A percentile compares a stretch with the other conserved stretches of the same genome.
Conservation (phyloP, 2,329 filamentous ascomycete genomes). For the Verticillium longisporum region DNA sequence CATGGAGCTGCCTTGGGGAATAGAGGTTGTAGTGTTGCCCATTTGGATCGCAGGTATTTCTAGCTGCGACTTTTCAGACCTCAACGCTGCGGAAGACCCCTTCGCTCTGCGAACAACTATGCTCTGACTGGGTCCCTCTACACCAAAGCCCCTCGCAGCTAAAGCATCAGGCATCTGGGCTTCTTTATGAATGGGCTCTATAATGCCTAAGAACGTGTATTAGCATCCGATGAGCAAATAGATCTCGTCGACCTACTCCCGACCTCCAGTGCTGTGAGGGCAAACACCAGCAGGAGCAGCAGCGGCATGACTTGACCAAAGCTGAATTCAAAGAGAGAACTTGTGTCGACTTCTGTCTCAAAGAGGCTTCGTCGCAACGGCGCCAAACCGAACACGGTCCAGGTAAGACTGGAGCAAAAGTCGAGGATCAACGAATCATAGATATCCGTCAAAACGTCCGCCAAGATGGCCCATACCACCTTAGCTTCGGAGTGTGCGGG, state of each 20-base stretch:
- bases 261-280: not conserved
- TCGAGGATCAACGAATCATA: not conserved
- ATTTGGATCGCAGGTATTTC: too few species aligned
- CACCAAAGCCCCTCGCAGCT: too few species aligned
- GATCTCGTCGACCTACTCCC: not conserved
- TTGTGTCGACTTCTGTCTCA: not conserved
- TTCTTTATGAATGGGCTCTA: not conserved
- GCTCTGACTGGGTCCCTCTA: too few species aligned
- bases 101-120: too few species aligned
- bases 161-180: too few species aligned
- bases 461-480: not conserved
- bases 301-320: not conserved
- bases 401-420: not conserved
- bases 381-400: not conserved
- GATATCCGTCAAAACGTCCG: not conserved
- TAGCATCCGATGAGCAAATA: not conserved
- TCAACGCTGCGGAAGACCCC: too few species aligned
- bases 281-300: not conserved
- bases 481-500: not conserved
- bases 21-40: too few species aligned
- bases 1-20: too few species aligned
- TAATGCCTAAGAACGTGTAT: not conserved
- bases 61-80: too few species aligned
- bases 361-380: not conserved
- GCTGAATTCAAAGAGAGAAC: not conserved